These are phyloP conservation scores for Coelastrella sp. DNA, from an alignment of 139 green algal genomes.

Conservation along the genomic window DNA sequence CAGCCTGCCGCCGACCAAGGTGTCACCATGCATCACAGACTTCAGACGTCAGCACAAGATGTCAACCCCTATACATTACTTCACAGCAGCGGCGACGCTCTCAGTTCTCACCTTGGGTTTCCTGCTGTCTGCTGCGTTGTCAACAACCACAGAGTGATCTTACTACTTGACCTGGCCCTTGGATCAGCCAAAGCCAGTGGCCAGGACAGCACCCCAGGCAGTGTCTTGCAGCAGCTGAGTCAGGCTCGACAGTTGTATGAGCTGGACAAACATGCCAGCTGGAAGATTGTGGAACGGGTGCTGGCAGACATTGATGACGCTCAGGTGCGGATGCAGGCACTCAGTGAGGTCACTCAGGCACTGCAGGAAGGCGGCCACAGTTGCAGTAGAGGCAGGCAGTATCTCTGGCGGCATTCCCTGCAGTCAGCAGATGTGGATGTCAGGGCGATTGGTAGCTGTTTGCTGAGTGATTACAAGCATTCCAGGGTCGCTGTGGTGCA, in stretches of 20 bases:
- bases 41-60: too few species aligned
- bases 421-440: neutral
- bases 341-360: slow-evolving; percentile 23
- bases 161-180: slow-evolving; percentile 9
- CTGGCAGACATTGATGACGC: slow-evolving; percentile 35
- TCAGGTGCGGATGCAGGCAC: slow-evolving; percentile 7
- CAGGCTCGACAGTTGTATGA: slow-evolving; percentile 14
- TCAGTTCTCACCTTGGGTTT: neutral
- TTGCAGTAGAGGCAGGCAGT: neutral
- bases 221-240: slow-evolving; percentile 30
- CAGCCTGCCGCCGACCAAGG: too few species aligned
- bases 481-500: too few species aligned
- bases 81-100: too few species aligned
- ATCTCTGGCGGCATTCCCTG: neutral
- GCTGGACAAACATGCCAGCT: neutral
- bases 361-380: neutral
- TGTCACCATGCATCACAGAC: too few species aligned
- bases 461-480: too few species aligned
- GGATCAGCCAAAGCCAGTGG: neutral
- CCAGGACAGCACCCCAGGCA: neutral
- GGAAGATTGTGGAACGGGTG: slow-evolving; percentile 19
- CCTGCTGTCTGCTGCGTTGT: neutral
- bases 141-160: neutral
- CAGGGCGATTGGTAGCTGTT: neutral
- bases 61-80: too few species aligned